These are phyloP conservation scores for Prosopis cineraria DNA, from an alignment of 306 rosid genomes.

Conservation along the genomic window DNA sequence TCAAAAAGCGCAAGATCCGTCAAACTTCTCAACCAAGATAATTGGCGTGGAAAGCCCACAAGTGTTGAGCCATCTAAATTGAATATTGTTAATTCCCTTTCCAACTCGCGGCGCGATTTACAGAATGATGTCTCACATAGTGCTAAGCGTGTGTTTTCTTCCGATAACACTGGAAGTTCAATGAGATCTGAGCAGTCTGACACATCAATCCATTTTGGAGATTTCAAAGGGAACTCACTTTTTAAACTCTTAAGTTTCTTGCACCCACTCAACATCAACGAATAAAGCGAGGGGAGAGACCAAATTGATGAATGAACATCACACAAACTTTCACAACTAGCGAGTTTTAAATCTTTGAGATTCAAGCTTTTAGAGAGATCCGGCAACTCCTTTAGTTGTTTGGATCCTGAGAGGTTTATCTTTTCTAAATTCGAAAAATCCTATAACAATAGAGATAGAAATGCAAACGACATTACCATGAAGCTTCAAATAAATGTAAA, in stretches of 20 bases:
- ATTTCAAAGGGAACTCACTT: background rate
- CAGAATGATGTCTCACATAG: too few species aligned
- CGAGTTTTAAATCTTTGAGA: background rate
- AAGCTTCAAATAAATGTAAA: background rate
- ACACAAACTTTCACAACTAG: background rate
- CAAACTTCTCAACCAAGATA: background rate
- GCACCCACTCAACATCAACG: background rate
- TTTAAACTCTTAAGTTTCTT: background rate
- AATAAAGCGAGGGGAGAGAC: background rate
- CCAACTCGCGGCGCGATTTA: too few species aligned
- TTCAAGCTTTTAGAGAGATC: slow-evolving; percentile 22
- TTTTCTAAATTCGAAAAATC: background rate
- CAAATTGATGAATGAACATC: slow-evolving; percentile 22
- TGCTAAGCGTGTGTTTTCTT: too few species aligned
- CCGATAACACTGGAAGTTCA: background rate
- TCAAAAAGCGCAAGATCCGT: accelerated
- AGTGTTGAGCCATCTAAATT: too few species aligned
- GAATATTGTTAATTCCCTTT: too few species aligned
- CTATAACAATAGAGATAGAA: background rate
- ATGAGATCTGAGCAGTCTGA: background rate
- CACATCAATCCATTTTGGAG: background rate
- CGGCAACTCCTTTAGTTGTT: slow-evolving; percentile 21
- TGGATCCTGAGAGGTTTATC: background rate
- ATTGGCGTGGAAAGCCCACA: background rate
- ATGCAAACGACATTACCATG: background rate